Evolutionary conservation across 495 filamentous ascomycete genomes (phyloP).

Genomic region (Aeminium ludgeri): DNA sequence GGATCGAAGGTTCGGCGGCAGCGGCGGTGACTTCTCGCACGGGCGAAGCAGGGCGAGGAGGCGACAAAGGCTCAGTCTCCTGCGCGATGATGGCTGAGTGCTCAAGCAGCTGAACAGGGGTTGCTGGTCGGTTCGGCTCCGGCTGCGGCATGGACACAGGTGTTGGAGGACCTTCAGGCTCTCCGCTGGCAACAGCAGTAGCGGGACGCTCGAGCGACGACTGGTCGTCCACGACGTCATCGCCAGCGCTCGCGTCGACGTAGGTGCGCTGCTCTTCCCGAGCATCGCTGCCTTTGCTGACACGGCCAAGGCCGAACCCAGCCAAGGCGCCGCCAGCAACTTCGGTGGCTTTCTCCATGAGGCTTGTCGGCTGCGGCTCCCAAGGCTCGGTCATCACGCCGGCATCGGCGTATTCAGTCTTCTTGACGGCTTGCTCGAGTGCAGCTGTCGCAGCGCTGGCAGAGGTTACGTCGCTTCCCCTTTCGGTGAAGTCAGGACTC

Average conservation of each 20-base stretch:
- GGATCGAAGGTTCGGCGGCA: conserved; percentile 5
- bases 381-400: conserved; percentile 79
- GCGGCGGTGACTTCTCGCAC: not conserved
- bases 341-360: conserved; percentile 5
- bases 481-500: not conserved
- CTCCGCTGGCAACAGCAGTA: not conserved
- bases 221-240: not conserved
- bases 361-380: conserved; percentile 20
- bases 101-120: not conserved
- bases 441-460: conserved; percentile 6
- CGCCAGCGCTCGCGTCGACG: conserved; percentile 1
- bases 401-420: conserved; percentile 38
- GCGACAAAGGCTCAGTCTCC: conserved; percentile 10
- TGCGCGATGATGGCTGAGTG: conserved; percentile 9
- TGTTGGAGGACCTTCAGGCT: not conserved
- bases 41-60: not conserved
- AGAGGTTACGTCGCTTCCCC: conserved; percentile 2
- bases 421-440: conserved; percentile 4
- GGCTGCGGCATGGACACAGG: too few species aligned
- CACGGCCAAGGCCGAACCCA: conserved; percentile 14
- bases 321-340: conserved; percentile 15
- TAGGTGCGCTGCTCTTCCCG: not conserved
- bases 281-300: not conserved
- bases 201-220: not conserved
- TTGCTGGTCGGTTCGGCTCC: too few species aligned